These are phyloP conservation scores for Crithidia fasciculata DNA, from an alignment of 208 protist genomes.

Conservation along the genomic window DNA sequence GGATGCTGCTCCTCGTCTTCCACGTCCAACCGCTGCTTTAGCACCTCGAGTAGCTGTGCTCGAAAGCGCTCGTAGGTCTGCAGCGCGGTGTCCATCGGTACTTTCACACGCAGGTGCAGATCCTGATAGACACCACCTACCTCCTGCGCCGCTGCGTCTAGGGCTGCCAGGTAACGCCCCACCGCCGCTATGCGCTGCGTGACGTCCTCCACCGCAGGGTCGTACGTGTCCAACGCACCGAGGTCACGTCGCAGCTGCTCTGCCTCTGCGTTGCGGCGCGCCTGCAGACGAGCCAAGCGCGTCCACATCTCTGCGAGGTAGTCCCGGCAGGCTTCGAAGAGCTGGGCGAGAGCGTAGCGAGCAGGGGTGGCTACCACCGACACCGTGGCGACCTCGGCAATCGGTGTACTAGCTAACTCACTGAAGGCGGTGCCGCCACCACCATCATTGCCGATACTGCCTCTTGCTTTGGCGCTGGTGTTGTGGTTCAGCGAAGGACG, in stretches of 20 bases:
- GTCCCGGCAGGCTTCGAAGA: slow-evolving; percentile 42
- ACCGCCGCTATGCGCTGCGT: slow-evolving; percentile 27
- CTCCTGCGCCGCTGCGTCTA: slow-evolving; percentile 32
- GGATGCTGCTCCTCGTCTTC: slow-evolving; percentile 6
- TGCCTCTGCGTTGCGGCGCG: slow-evolving; percentile 40
- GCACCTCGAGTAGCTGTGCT: slow-evolving; percentile 39
- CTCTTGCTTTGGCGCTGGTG: no score
- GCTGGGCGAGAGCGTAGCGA: slow-evolving; percentile 44
- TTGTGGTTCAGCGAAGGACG: no score
- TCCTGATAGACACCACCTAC: slow-evolving; percentile 29
- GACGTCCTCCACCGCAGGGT: slow-evolving; percentile 45
- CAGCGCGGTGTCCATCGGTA: slow-evolving; percentile 29
- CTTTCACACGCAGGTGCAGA: slow-evolving; percentile 41
- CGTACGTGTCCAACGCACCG: slow-evolving; percentile 46
- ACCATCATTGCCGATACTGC: no score
- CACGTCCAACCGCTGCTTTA: slow-evolving; percentile 37
- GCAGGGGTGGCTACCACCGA: slow-evolving; percentile 39
- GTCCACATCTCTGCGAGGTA: slow-evolving; percentile 43
- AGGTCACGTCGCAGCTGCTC: slow-evolving; percentile 33
- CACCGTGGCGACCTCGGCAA: background rate
- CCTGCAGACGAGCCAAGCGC: slow-evolving; percentile 44
- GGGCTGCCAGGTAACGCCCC: slow-evolving; percentile 31
- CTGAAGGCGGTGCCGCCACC: background rate
- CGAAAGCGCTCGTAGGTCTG: slow-evolving; percentile 36
- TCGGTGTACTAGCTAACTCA: background rate